Evolutionary conservation across 257 asterid genomes (phyloP).

Genomic region (Verbena officinalis): DNA sequence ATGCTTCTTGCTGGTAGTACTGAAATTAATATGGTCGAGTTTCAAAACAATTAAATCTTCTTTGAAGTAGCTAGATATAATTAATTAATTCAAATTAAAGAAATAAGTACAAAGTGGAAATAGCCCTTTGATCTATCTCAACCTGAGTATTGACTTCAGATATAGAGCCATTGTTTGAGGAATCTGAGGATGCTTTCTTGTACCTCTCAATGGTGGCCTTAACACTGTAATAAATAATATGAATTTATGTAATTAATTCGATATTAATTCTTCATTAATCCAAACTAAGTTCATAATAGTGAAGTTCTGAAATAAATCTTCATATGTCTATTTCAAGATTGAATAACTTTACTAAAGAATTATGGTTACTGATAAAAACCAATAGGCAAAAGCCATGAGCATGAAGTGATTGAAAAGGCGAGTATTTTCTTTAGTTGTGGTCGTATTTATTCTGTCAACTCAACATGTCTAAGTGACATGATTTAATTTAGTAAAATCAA

Average conservation of each 20-base stretch:
- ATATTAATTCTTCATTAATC: too few relatives aligned
- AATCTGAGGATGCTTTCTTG: constrained; percentile 88
- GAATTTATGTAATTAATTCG: neutral
- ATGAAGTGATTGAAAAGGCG: constrained; percentile 42
- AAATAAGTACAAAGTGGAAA: neutral
- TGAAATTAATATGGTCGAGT: constrained; percentile 36
- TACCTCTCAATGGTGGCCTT: constrained; percentile 92
- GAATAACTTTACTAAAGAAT: too few relatives aligned
- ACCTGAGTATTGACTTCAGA: constrained; percentile 97
- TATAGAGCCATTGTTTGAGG: constrained; percentile 63
- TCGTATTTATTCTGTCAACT: constrained; percentile 52
- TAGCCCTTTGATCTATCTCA: neutral
- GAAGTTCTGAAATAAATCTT: too few relatives aligned
- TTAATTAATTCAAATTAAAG: neutral
- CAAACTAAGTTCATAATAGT: too few relatives aligned
- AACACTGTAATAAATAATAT: constrained; percentile 61
- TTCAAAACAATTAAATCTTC: neutral
- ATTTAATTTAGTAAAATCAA: constrained; percentile 39
- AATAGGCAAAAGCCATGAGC: constrained; percentile 41
- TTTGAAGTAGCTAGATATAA: neutral
- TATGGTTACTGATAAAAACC: constrained; percentile 19
- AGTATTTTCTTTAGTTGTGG: constrained; percentile 26
- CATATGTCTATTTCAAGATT: neutral
- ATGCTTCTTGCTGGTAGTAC: constrained; percentile 94
- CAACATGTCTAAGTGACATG: constrained; percentile 43